phyloP scores from a whole-genome alignment of 805 yeast genomes.

The Zygosaccharomyces kombuchaensis region DNA sequence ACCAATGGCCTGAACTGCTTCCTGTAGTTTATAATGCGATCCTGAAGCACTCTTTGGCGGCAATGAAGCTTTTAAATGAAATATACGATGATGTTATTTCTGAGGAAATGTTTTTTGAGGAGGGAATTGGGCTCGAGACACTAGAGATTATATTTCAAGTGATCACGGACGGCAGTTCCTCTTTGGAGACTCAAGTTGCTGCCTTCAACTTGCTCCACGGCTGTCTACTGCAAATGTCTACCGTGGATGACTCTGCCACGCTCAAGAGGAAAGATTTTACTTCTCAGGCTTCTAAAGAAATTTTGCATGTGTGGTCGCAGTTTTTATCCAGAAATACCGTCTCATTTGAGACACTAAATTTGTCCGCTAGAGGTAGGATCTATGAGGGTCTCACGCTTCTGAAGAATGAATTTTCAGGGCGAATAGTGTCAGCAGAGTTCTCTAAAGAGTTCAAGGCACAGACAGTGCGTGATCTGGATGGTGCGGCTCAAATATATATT shows the following conservation, averaged over 20 bases:
- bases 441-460: constrained; percentile 11
- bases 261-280: constrained; percentile 20
- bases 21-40: constrained; percentile 43
- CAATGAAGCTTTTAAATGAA: constrained; percentile 61
- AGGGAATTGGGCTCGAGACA: constrained; percentile 57
- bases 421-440: constrained; percentile 14
- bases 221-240: constrained; percentile 49
- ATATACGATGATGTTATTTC: constrained; percentile 81
- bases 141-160: constrained; percentile 47
- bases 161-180: constrained; percentile 28
- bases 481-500: constrained; percentile 8
- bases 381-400: constrained; percentile 25
- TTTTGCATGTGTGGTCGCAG: constrained; percentile 13
- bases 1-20: constrained; percentile 84
- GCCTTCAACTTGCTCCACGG: constrained; percentile 51
- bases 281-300: constrained; percentile 16
- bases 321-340: constrained; percentile 8
- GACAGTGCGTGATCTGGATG: constrained; percentile 18
- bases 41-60: constrained; percentile 42
- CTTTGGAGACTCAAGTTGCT: constrained; percentile 41
- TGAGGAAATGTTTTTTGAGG: constrained; percentile 81
- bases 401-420: constrained; percentile 23
- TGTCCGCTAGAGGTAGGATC: constrained; percentile 16
- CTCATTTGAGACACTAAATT: constrained; percentile 6
- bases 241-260: constrained; percentile 14